Base-by-base conservation (phyloP, 2,329 filamentous ascomycete species). In the Exophiala phaeomuriformis region DNA sequence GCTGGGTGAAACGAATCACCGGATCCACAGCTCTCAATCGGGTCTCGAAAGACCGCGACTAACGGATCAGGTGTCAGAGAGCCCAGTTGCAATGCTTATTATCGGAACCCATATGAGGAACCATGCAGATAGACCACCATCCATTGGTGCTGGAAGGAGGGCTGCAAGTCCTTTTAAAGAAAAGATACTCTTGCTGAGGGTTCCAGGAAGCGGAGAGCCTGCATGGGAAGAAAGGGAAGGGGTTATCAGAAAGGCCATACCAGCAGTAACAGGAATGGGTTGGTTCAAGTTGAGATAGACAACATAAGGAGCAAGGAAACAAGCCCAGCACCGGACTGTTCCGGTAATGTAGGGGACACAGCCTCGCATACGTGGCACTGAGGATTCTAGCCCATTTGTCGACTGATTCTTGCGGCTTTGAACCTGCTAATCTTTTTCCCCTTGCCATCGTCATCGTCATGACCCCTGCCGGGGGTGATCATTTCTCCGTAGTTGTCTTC, bases 401-500 rank as follows among this genome's bases (percentile, higher is more conserved):
- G 37, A 44, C 65, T 69, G 62, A 75, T 66, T 29, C 73, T 68
- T 10, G 74, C 72, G 56, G 74, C 72, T 56, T 69, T 74, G 64
- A 77, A 77, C 49, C 71, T 69, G 64, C 74, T 77, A 45, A 43
- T 82, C 81, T 46, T 84, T 80, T 29, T 79, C 77, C 64, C 64
- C 28, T 66, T 58, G 12, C 63, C 60, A 7, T 59, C 64, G 9
- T 66, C 58, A 49, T 63, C 80, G 42, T 82, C 81, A 46, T 84
- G 79, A 29, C 79, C 76, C 63, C 90, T 82, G 50, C 84, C 83
- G 42, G 90, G 74, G 1, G 85, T 80, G 49, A 86, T 78, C 44
- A 83, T 80, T 12, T 80, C 73, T 39, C 63, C 58, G 43, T 77
- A 79, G 49, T 80, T 76, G 55, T 88, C 83, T 55, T 86, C 81